These are phyloP conservation scores for Cladobotryum mycophilum DNA, from an alignment of 2,329 filamentous ascomycete genomes.

Conservation along the genomic window DNA sequence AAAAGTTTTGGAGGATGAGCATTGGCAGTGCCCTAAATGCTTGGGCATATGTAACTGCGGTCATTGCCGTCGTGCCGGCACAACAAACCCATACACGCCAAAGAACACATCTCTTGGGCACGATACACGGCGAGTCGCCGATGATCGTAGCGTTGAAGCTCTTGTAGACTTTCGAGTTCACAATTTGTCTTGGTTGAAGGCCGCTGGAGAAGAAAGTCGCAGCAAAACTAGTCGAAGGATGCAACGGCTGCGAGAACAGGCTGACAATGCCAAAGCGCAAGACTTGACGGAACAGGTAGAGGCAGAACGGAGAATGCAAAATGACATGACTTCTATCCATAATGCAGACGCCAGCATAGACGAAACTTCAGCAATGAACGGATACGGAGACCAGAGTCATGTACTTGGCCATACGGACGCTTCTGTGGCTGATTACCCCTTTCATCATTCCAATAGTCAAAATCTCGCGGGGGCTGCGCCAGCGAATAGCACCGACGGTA, in stretches of 20 bases:
- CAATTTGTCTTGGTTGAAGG: conserved; percentile 76
- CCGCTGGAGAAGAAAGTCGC: conserved; percentile 50
- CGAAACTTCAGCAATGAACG: conserved; percentile 12
- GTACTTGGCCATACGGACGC: conserved; percentile 20
- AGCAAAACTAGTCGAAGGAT: conserved; percentile 52
- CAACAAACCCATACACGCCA: conserved; percentile 75
- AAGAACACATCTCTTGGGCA: conserved; percentile 85
- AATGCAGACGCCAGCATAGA: neutral
- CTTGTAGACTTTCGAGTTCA: conserved; percentile 87
- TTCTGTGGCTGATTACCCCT: conserved; percentile 1
- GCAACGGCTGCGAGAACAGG: conserved; percentile 49
- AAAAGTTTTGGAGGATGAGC: conserved; percentile 68
- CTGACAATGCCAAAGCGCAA: conserved; percentile 51
- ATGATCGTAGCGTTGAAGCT: conserved; percentile 82
- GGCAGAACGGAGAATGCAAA: conserved; percentile 18
- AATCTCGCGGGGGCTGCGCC: conserved; percentile 11
- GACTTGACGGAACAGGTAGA: conserved; percentile 30
- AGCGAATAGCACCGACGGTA: conserved; percentile 4
- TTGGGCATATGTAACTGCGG: conserved; percentile 81
- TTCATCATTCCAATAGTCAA: conserved; percentile 7
- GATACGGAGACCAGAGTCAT: conserved; percentile 28
- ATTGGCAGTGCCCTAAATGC: conserved; percentile 89
- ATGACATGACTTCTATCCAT: conserved; percentile 5
- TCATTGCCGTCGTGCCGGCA: conserved; percentile 59
- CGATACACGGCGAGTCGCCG: conserved; percentile 83